phyloP scores from a whole-genome alignment of 345 rosid species.

The Moringa oleifera region DNA sequence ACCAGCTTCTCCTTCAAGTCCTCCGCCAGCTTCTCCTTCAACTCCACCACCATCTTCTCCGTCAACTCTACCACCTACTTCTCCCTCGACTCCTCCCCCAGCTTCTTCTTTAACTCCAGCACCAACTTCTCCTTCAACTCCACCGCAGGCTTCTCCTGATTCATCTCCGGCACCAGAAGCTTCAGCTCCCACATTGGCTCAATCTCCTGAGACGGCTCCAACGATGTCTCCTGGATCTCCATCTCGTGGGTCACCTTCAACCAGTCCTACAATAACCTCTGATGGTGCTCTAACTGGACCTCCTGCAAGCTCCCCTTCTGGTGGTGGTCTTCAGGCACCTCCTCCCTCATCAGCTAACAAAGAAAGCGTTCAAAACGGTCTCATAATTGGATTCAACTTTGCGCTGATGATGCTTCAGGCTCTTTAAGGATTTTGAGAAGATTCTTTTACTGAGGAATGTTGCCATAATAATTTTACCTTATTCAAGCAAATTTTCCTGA shows the following conservation, averaged over 20 bases:
- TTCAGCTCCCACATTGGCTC: not conserved
- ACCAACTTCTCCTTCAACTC: not conserved
- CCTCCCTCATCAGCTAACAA: conserved; percentile 30
- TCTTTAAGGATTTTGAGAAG: not conserved
- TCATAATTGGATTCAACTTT: conserved; percentile 10
- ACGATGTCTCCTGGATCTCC: conserved; percentile 3
- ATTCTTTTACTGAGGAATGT: too few relatives aligned
- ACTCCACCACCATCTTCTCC: too few relatives aligned
- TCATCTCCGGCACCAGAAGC: too few relatives aligned
- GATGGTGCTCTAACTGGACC: conserved; percentile 20
- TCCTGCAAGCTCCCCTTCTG: conserved; percentile 16
- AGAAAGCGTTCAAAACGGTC: conserved; percentile 8
- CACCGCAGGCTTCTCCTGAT: too few relatives aligned
- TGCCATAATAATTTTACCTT: too few relatives aligned
- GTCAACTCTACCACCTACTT: conserved; percentile 10
- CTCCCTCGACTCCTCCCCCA: not conserved
- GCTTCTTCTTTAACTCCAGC: not conserved
- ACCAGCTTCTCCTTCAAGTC: not conserved
- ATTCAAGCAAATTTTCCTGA: too few relatives aligned
- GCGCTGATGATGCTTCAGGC: not conserved
- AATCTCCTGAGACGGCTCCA: not conserved
- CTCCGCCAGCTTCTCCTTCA: not conserved
- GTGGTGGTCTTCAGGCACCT: conserved; percentile 5
- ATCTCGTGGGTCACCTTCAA: conserved; percentile 12
- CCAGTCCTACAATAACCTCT: conserved; percentile 12